Conservation (phyloP, 768 basidiomycete species). For the Lanmaoa rubissima region DNA sequence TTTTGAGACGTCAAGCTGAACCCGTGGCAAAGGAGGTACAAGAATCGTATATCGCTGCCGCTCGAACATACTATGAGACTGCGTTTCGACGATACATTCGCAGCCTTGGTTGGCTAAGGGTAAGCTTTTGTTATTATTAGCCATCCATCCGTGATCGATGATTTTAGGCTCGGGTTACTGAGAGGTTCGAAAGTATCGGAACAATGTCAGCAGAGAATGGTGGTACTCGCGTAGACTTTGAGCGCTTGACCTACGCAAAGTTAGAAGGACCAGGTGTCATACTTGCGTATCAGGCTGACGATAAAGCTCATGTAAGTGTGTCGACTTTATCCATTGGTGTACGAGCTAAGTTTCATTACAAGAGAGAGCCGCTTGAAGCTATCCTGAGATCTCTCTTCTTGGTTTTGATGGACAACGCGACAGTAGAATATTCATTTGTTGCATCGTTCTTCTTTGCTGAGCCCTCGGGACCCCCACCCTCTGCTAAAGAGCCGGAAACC, state of each 20-base stretch:
- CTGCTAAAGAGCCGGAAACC: constrained; percentile 35
- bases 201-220: constrained; percentile 42
- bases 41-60: constrained; percentile 77
- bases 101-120: constrained; percentile 77
- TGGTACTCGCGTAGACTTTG: constrained; percentile 41
- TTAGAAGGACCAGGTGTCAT: constrained; percentile 81
- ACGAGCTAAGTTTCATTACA: constrained; percentile 16
- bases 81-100: constrained; percentile 88
- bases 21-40: constrained; percentile 85
- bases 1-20: constrained; percentile 80
- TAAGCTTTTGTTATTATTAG: constrained; percentile 27
- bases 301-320: constrained; percentile 76
- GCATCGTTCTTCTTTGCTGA: constrained; percentile 71
- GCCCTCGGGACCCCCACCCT: constrained; percentile 24
- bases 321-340: not conserved
- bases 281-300: constrained; percentile 85
- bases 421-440: constrained; percentile 88
- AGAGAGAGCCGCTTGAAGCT: constrained; percentile 85
- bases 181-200: constrained; percentile 68
- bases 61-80: constrained; percentile 93
- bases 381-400: constrained; percentile 82
- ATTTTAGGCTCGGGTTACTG: constrained; percentile 58
- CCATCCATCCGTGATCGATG: not conserved
- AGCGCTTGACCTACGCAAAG: constrained; percentile 63
- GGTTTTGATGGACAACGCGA: constrained; percentile 93